phyloP scores from a whole-genome alignment of 2,329 filamentous ascomycete species.

The Amesomyces nigricolor region DNA sequence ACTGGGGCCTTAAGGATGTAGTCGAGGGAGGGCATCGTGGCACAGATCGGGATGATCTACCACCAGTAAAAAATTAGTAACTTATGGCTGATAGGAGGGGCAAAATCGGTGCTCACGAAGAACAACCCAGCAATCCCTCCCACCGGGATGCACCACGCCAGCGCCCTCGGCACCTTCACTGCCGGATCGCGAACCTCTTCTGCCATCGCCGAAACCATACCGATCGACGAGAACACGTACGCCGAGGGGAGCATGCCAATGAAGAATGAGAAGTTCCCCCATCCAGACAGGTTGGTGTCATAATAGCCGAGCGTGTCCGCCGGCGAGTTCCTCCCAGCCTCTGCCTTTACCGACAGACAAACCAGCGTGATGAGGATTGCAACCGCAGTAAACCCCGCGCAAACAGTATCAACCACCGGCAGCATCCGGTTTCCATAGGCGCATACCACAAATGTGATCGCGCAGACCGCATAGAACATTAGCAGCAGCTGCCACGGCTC shows the following conservation, averaged over 20 bases:
- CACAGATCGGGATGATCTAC: constrained; percentile 46
- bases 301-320: too few relatives aligned
- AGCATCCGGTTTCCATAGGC: too few relatives aligned
- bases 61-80: not conserved
- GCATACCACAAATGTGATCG: too few relatives aligned
- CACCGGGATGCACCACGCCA: constrained; percentile 47
- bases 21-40: constrained; percentile 36
- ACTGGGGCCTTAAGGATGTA: constrained; percentile 44
- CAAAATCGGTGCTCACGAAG: constrained; percentile 34
- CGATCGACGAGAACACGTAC: constrained; percentile 54
- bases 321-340: too few relatives aligned
- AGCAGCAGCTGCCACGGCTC: too few relatives aligned
- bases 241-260: constrained; percentile 56
- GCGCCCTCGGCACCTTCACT: constrained; percentile 46
- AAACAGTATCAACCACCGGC: too few relatives aligned
- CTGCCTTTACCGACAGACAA: too few relatives aligned
- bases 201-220: constrained; percentile 59
- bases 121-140: constrained; percentile 50
- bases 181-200: constrained; percentile 52
- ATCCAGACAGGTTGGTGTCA: constrained; percentile 38
- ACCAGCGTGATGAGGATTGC: too few relatives aligned
- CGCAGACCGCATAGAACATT: too few relatives aligned
- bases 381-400: too few relatives aligned
- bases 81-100: too few relatives aligned
- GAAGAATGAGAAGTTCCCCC: constrained; percentile 56